Conservation (phyloP, 495 filamentous ascomycete species). For the Penicillium goetzii region DNA sequence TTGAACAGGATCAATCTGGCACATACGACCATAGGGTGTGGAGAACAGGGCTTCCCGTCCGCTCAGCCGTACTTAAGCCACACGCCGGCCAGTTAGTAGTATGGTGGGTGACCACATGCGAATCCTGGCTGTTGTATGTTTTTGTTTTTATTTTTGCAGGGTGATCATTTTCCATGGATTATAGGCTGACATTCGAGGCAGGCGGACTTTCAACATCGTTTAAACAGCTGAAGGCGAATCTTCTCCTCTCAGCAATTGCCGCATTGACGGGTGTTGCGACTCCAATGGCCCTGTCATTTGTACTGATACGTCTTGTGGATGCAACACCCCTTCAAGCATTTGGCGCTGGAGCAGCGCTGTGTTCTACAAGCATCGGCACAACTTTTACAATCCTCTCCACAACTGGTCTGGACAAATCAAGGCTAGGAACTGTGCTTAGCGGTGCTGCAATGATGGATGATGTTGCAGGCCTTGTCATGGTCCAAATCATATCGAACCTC, state of each 20-base stretch:
- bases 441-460: slow-evolving; percentile 84
- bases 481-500: slow-evolving; percentile 64
- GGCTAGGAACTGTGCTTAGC: slow-evolving; percentile 69
- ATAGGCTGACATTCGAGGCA: slow-evolving; percentile 13
- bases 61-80: slow-evolving; percentile 11
- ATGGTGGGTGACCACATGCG: slow-evolving; percentile 3
- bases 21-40: slow-evolving; percentile 11
- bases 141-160: neutral
- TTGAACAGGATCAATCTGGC: neutral
- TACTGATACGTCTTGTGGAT: slow-evolving; percentile 46
- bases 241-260: slow-evolving; percentile 60
- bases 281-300: slow-evolving; percentile 72
- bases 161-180: neutral
- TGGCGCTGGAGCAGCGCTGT: slow-evolving; percentile 75
- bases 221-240: slow-evolving; percentile 59
- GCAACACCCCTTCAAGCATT: slow-evolving; percentile 65
- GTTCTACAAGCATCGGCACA: slow-evolving; percentile 76
- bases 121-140: slow-evolving; percentile 4
- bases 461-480: slow-evolving; percentile 79
- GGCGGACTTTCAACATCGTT: slow-evolving; percentile 71
- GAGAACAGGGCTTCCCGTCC: slow-evolving; percentile 10
- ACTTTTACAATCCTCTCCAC: slow-evolving; percentile 74
- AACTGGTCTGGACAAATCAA: slow-evolving; percentile 57
- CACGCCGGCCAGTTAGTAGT: neutral
- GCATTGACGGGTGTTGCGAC: slow-evolving; percentile 65